Conservation (phyloP, 192 early-diverging fungal genomes). For the Rhizophagus sp. region DNA sequence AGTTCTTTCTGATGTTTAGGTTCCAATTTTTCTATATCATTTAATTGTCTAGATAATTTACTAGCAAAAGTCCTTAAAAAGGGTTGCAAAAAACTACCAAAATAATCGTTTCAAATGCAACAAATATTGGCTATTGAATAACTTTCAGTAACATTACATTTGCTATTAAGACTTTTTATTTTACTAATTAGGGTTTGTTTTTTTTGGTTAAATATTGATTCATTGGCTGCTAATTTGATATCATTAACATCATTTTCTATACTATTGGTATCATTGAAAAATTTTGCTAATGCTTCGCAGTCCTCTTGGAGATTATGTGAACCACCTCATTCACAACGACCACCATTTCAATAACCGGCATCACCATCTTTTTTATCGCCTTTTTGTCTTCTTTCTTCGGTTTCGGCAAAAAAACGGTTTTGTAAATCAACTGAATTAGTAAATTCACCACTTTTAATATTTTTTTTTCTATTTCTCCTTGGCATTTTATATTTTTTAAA, state of each 20-base stretch:
- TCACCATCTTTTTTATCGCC: slow-evolving; percentile 7
- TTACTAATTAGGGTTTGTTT: slow-evolving; percentile 11
- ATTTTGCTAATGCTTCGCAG: slow-evolving; percentile 16
- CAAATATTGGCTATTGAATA: slow-evolving; percentile 14
- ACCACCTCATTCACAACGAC: slow-evolving; percentile 11
- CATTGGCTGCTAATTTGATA: slow-evolving; percentile 1
- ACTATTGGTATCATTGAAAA: neutral
- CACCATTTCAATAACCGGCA: slow-evolving; percentile 19
- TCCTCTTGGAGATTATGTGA: slow-evolving; percentile 4
- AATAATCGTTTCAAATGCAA: slow-evolving; percentile 15
- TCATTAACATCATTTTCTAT: neutral
- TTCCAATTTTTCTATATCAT: neutral
- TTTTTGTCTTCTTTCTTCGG: neutral
- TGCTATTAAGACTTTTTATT: neutral
- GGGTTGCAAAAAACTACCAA: neutral
- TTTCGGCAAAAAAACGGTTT: neutral
- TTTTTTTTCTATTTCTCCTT: neutral
- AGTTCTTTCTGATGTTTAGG: slow-evolving; percentile 5
- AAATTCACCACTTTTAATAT: neutral
- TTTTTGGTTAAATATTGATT: slow-evolving; percentile 1
- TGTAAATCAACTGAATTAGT: neutral
- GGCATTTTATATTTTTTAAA: neutral
- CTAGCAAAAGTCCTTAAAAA: neutral
- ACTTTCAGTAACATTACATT: neutral
- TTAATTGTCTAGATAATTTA: neutral